phyloP scores from a whole-genome alignment of 2,329 filamentous ascomycete species.

The Aureobasidium musti region DNA sequence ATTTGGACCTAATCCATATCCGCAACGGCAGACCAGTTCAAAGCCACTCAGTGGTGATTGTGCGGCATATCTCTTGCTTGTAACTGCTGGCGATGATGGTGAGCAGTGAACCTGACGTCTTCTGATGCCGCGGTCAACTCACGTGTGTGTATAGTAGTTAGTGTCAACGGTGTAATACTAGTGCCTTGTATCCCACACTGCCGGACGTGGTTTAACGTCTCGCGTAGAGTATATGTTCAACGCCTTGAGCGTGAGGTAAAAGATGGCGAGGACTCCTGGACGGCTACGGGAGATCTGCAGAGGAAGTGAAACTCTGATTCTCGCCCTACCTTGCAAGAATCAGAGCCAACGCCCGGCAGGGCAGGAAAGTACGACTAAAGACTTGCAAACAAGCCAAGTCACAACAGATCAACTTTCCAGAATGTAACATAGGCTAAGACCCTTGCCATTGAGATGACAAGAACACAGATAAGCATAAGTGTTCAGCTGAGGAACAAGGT shows the following conservation, averaged over 20 bases:
- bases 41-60: background rate
- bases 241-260: conserved; percentile 15
- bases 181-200: conserved; percentile 1
- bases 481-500: conserved; percentile 11
- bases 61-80: background rate
- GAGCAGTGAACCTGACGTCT: background rate
- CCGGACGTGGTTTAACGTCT: conserved; percentile 8
- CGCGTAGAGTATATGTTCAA: background rate
- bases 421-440: background rate
- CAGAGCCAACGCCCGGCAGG: conserved; percentile 12
- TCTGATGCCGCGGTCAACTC: conserved; percentile 12
- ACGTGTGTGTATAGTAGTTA: conserved; percentile 26
- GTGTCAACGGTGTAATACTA: conserved; percentile 7
- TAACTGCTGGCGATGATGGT: background rate
- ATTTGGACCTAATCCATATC: background rate
- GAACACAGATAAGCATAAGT: conserved; percentile 5
- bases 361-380: background rate
- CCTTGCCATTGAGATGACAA: background rate
- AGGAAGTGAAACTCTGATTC: background rate
- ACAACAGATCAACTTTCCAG: background rate
- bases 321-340: conserved; percentile 4
- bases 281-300: conserved; percentile 19
- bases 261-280: background rate
- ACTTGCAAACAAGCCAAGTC: background rate
- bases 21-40: background rate